phyloP scores from a whole-genome alignment of 192 early-diverging fungal species.

The Coemansia furcata region DNA sequence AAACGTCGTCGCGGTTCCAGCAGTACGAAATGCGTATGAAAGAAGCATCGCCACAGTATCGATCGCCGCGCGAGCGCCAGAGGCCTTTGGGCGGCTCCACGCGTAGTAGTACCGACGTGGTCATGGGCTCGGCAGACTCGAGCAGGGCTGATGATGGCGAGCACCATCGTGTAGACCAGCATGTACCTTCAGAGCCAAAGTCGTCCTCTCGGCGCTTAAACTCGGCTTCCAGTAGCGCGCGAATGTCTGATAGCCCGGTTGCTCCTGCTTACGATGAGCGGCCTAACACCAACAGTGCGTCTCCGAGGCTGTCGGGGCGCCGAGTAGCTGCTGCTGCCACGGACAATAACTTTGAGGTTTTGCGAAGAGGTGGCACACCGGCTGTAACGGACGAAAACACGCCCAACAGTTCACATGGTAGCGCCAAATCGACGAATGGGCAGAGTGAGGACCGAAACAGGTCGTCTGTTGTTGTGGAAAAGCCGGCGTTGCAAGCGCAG shows the following conservation, averaged over 20 bases:
- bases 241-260: background rate
- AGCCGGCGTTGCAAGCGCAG: constrained; percentile 19
- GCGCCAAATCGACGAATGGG: background rate
- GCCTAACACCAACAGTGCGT: constrained; percentile 12
- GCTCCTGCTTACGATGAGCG: background rate
- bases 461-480: constrained; percentile 14
- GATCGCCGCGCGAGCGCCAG: constrained; percentile 34
- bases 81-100: background rate
- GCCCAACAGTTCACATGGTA: background rate
- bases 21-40: constrained; percentile 30
- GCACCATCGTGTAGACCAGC: background rate
- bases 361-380: constrained; percentile 13
- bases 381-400: background rate
- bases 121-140: constrained; percentile 1
- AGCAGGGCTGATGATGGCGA: background rate
- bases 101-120: constrained; percentile 6
- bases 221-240: constrained; percentile 10
- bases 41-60: constrained; percentile 24
- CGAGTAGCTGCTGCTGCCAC: background rate
- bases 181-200: constrained; percentile 12
- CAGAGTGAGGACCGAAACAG: constrained; percentile 2
- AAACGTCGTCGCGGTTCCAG: constrained; percentile 36
- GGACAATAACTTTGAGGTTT: constrained; percentile 31
- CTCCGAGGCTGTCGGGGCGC: constrained; percentile 35
- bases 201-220: constrained; percentile 6